Evolutionary conservation across 2,329 filamentous ascomycete genomes (phyloP).

Genomic region (Fusarium sp.): DNA sequence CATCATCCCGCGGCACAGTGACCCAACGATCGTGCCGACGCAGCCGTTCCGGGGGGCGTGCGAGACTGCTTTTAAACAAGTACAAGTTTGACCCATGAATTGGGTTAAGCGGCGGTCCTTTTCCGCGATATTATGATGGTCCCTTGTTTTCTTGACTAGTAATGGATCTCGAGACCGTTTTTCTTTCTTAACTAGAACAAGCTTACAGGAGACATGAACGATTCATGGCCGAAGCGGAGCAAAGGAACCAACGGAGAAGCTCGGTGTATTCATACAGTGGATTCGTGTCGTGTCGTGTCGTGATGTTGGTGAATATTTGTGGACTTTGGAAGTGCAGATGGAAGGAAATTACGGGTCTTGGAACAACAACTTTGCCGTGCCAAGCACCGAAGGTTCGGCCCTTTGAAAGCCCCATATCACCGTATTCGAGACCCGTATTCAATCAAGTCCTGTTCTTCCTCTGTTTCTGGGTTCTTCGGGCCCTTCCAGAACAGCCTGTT

Average conservation of each 20-base stretch:
- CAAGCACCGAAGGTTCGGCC: conserved; percentile 42
- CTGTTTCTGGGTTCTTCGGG: neutral
- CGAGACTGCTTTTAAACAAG: conserved; percentile 4
- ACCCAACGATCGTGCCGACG: conserved; percentile 49
- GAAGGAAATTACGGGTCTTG: conserved; percentile 36
- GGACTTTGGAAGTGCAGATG: conserved; percentile 12
- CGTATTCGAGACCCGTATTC: conserved; percentile 1
- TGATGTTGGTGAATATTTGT: conserved; percentile 11
- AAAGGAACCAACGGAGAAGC: neutral
- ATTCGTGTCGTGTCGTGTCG: conserved; percentile 5
- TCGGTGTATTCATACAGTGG: conserved; percentile 16
- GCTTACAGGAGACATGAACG: too few species aligned
- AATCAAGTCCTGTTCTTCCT: neutral
- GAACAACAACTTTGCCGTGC: conserved; percentile 43
- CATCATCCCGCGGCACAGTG: conserved; percentile 48
- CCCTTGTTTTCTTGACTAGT: too few species aligned
- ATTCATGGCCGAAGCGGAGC: too few species aligned
- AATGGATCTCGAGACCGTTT: too few species aligned
- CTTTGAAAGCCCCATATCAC: conserved; percentile 25
- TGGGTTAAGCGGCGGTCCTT: conserved; percentile 31
- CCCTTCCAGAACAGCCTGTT: conserved; percentile 13
- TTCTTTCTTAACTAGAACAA: too few species aligned
- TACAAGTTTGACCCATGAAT: neutral
- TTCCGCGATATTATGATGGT: conserved; percentile 16
- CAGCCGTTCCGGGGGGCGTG: conserved; percentile 47